Evolutionary conservation across 2,329 filamentous ascomycete genomes (phyloP), one percentile per base, ranked within the genome.

Genomic region (Cryphonectria radicalis): DNA sequence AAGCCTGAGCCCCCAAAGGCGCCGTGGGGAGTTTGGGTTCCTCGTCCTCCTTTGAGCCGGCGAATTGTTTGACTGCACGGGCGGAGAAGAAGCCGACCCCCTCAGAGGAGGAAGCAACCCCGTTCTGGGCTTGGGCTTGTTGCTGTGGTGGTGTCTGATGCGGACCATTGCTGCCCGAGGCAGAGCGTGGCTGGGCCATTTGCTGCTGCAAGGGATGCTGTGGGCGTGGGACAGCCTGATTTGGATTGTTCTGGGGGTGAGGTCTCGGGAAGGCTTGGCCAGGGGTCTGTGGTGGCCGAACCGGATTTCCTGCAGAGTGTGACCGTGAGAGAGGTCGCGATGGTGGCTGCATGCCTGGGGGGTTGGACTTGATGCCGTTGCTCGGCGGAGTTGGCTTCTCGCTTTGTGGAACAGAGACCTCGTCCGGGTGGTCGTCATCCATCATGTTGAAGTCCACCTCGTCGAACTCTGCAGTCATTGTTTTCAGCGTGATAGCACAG

Each of bases 391-490:
- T 74, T 67, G 76, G 72, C 75, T 76, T 78, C 64, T 80, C 76
- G 70, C 75, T 78, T n/a, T 79, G 79, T 10, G 86, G 81, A 17
- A 95, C 80, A 42, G 87, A 81, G n/a, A 95, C 86, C 78, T 95
- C 93, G 78, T 96, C 93, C 4, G 92, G 92, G 76, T 94, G 91
- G 28, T 87, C 91, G 40, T 91, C 88, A 73, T 92, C 87, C 13
- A 86, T 82, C 10, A 92, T 90, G 65, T 88, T 90, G 77, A 95
- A 94, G 79, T 94, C 92, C 67, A 88, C 91, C 80, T 93, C 91
- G 76, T 94, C 92, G 77, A 94, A 91, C 72, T 93, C 89, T 85
- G 86, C 81, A 79, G 78, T 76, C 43, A 77, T 77, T n/a, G 6
- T 22, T 8, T 8, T 80, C 77, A 73, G 76, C 80, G n/a, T 79